Evolutionary conservation across 1,284 basidiomycete genomes (phyloP).

Genomic region (Leucoagaricus sp.): DNA sequence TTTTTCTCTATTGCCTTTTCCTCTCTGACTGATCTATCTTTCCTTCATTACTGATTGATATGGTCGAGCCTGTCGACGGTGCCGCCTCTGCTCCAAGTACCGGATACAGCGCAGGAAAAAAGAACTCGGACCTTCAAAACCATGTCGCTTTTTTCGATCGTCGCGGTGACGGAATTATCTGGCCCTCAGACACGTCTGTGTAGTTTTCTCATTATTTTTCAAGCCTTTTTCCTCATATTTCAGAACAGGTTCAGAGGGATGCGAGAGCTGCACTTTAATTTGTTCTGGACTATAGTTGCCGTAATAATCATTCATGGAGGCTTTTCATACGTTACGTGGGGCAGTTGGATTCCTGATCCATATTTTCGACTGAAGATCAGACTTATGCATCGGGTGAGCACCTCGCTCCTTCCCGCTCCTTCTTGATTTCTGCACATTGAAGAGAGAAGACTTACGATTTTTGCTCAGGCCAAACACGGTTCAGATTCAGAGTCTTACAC

Average conservation of each 20-base stretch:
- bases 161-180: constrained; percentile 53
- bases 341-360: constrained; percentile 38
- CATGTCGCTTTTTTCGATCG: constrained; percentile 53
- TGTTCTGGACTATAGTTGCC: constrained; percentile 33
- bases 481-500: constrained; percentile 41
- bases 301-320: constrained; percentile 36
- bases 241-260: constrained; percentile 36
- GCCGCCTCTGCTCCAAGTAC: constrained; percentile 26
- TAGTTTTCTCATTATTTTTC: too few species aligned
- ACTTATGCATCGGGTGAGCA: constrained; percentile 36
- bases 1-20: too few species aligned
- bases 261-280: constrained; percentile 36
- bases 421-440: too few species aligned
- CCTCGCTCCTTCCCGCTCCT: background rate
- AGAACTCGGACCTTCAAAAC: constrained; percentile 40
- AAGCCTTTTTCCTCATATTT: background rate
- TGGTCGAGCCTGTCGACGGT: constrained; percentile 30
- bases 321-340: constrained; percentile 41
- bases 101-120: constrained; percentile 25
- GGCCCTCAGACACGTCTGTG: constrained; percentile 49
- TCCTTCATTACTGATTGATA: constrained; percentile 6
- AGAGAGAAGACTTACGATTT: background rate
- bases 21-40: background rate
- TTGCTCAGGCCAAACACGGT: constrained; percentile 39
- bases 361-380: constrained; percentile 40